A percentile compares a stretch with the other conserved stretches of the same genome.
phyloP scores from a whole-genome alignment of 768 basidiomycete species.

The Boletus huronensis region DNA sequence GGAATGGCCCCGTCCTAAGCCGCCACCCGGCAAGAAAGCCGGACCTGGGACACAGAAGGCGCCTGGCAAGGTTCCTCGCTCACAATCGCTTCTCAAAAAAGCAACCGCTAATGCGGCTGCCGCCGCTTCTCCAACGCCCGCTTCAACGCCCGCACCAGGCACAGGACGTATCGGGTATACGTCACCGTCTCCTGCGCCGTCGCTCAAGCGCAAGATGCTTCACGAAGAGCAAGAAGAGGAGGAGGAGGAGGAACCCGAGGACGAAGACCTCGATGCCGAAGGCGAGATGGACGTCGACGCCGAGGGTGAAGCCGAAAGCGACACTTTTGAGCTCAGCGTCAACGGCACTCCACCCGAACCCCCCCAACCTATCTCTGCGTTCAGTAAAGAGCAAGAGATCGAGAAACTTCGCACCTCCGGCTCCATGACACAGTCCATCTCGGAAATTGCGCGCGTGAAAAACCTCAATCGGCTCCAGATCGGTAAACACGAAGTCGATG shows the following conservation, averaged over 20 bases:
- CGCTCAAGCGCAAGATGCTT: constrained; percentile 65
- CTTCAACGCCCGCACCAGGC: constrained; percentile 42
- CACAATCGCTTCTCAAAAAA: constrained; percentile 59
- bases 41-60: constrained; percentile 45
- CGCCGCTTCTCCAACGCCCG: constrained; percentile 57
- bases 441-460: constrained; percentile 96
- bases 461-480: constrained; percentile 97
- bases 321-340: constrained; percentile 64
- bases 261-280: constrained; percentile 45
- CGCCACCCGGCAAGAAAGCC: constrained; percentile 53
- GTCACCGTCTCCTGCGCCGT: constrained; percentile 57
- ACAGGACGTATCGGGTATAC: constrained; percentile 33
- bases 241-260: constrained; percentile 50
- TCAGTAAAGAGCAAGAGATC: constrained; percentile 98
- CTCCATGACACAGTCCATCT: constrained; percentile 98
- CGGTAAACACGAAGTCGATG: constrained; percentile 93
- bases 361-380: constrained; percentile 54
- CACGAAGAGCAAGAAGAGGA: constrained; percentile 64
- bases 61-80: constrained; percentile 61
- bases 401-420: constrained; percentile 97
- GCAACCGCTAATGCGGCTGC: constrained; percentile 68
- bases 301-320: constrained; percentile 48
- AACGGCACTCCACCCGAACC: constrained; percentile 44
- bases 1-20: constrained; percentile 94
- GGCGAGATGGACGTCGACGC: constrained; percentile 50